Conservation (phyloP, 2,329 filamentous ascomycete genomes). For the Metarhizium rileyi region DNA sequence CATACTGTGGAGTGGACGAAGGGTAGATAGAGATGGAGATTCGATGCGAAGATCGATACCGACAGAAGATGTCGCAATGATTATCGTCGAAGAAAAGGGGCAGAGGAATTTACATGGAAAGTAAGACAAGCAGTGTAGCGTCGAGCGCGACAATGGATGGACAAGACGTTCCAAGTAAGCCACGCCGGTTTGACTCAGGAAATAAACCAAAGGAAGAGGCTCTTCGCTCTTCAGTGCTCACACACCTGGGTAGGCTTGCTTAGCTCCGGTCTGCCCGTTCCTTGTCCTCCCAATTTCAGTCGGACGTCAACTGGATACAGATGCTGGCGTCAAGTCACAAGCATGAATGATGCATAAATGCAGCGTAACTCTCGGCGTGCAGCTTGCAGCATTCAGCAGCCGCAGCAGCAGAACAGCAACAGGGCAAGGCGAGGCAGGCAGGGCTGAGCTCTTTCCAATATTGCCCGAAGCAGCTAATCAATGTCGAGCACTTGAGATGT, state of each 20-base stretch:
- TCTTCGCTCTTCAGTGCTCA: background rate
- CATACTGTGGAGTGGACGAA: constrained; percentile 13
- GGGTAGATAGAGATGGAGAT: background rate
- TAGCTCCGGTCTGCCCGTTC: background rate
- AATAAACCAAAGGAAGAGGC: background rate
- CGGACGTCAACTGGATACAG: background rate
- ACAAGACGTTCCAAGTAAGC: background rate
- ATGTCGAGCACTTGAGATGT: background rate
- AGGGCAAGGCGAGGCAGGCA: too few species aligned
- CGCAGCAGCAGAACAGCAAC: too few species aligned
- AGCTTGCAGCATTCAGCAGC: background rate
- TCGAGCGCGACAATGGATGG: background rate
- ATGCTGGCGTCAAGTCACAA: background rate
- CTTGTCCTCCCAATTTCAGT: background rate
- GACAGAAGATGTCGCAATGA: background rate
- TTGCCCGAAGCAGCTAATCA: background rate
- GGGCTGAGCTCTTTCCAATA: background rate
- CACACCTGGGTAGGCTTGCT: too few species aligned
- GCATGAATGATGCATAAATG: too few species aligned
- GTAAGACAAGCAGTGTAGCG: background rate
- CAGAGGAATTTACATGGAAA: background rate
- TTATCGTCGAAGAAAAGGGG: background rate
- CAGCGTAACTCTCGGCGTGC: background rate
- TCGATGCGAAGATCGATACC: background rate
- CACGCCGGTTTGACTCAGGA: background rate